Conservation (phyloP, 768 basidiomycete genomes). For the Lactarius psammicola region DNA sequence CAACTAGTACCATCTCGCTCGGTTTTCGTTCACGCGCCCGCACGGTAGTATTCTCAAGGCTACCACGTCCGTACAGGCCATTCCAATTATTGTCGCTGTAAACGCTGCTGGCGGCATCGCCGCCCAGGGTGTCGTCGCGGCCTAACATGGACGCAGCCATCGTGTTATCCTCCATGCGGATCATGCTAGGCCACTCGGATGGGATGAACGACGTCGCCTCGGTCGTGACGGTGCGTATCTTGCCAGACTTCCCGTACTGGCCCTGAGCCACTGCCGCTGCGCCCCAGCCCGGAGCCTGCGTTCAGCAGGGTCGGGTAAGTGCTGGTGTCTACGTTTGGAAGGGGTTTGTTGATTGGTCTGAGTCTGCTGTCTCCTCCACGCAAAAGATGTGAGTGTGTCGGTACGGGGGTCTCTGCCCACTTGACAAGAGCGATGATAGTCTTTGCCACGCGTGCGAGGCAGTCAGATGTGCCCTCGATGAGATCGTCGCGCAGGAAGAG, state of each 20-base stretch:
- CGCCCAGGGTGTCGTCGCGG: constrained; percentile 41
- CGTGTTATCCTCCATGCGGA: constrained; percentile 57
- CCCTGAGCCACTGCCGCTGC: constrained; percentile 34
- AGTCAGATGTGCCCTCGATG: too few relatives aligned
- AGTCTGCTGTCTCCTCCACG: constrained; percentile 34
- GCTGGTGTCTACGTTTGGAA: constrained; percentile 43
- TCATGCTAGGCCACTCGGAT: constrained; percentile 61
- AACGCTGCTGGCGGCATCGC: constrained; percentile 34
- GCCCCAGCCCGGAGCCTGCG: constrained; percentile 31
- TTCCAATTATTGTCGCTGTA: constrained; percentile 2
- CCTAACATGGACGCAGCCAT: constrained; percentile 45
- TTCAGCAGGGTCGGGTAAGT: constrained; percentile 63
- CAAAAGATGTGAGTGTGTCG: constrained; percentile 47
- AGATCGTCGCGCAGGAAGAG: too few relatives aligned
- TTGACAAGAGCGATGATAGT: too few relatives aligned
- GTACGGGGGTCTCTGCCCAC: too few relatives aligned
- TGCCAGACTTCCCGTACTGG: constrained; percentile 63
- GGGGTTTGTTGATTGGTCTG: constrained; percentile 36
- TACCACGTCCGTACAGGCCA: constrained; percentile 18
- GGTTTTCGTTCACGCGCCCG: constrained; percentile 53
- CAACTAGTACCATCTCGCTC: constrained; percentile 60
- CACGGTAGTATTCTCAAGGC: constrained; percentile 29
- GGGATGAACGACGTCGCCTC: constrained; percentile 63
- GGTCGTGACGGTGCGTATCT: too few relatives aligned
- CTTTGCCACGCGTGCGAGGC: too few relatives aligned